A percentile compares a stretch with the other conserved stretches of the same genome.
Evolutionary conservation across 2,329 filamentous ascomycete species (phyloP).

Genomic region (Colletotrichum paranaense): DNA sequence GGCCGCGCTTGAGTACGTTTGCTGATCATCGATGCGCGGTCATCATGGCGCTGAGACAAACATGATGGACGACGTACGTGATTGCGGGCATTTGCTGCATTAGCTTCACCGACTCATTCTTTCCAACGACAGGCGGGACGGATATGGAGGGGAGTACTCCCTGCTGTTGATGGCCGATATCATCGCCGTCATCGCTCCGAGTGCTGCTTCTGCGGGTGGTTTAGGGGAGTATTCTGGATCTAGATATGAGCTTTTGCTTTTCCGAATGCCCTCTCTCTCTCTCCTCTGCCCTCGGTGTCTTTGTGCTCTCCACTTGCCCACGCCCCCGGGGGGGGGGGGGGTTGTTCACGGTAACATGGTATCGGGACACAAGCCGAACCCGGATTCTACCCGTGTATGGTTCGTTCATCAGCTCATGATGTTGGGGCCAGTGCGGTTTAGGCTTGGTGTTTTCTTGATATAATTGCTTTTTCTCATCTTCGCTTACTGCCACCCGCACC

Average conservation of each 20-base stretch:
- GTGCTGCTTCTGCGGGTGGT: neutral
- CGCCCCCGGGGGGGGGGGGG: no score
- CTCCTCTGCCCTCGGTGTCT: neutral
- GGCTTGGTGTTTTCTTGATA: slow-evolving; percentile 9
- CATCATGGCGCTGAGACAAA: slow-evolving; percentile 6
- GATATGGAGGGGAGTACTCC: no score
- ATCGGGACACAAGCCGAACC: slow-evolving; percentile 7
- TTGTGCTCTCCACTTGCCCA: neutral
- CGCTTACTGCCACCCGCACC: neutral
- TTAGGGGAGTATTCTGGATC: neutral
- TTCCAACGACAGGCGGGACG: neutral
- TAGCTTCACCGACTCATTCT: neutral
- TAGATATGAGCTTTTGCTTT: neutral
- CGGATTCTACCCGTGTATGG: slow-evolving; percentile 9
- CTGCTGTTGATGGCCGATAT: neutral
- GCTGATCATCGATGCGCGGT: slow-evolving; percentile 1
- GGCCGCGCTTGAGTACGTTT: neutral
- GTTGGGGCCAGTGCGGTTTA: slow-evolving; percentile 5
- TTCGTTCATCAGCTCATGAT: slow-evolving; percentile 26
- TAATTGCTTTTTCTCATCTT: slow-evolving; percentile 25
- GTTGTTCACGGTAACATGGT: neutral
- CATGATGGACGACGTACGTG: neutral
- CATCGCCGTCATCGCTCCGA: neutral
- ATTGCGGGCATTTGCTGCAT: slow-evolving; percentile 5
- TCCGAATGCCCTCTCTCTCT: neutral